Conservation (phyloP, 2,329 filamentous ascomycete genomes). For the Fusarium sp. region DNA sequence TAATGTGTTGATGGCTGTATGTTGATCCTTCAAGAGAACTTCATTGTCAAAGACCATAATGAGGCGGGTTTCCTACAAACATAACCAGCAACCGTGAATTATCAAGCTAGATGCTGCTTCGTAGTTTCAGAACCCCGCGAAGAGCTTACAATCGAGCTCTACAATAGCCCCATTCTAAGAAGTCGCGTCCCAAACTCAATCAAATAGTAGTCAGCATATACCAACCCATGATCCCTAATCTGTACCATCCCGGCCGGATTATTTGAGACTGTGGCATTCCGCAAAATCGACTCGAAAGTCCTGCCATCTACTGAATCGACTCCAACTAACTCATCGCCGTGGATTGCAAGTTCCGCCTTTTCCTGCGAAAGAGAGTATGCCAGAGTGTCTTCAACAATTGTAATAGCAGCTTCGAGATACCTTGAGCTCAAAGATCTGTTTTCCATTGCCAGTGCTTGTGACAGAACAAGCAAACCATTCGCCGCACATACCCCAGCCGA, state of each 20-base stretch:
- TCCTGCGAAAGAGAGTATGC: neutral
- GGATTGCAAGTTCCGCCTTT: neutral
- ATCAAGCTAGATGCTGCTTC: neutral
- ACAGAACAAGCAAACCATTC: neutral
- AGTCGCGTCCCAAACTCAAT: constrained; percentile 44
- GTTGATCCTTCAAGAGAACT: neutral
- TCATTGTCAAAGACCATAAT: neutral
- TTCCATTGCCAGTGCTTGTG: neutral
- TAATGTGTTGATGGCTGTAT: neutral
- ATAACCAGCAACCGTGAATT: neutral
- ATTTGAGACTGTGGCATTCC: neutral
- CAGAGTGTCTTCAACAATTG: neutral
- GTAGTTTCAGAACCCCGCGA: neutral
- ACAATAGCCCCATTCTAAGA: constrained; percentile 13
- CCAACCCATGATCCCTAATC: constrained; percentile 53
- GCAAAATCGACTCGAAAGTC: neutral
- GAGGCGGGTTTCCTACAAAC: neutral
- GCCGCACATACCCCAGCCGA: neutral
- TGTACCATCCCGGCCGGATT: constrained; percentile 15
- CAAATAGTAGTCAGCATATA: constrained; percentile 63
- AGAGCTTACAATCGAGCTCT: neutral
- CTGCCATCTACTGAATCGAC: constrained; percentile 13
- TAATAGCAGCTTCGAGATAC: neutral
- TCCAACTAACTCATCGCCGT: constrained; percentile 12
- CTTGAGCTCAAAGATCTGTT: neutral